Percentiles rank a stretch among this genome's conserved stretches.
Conservation (phyloP, 2,329 filamentous ascomycete species). For the Microcyclospora pomicola region DNA sequence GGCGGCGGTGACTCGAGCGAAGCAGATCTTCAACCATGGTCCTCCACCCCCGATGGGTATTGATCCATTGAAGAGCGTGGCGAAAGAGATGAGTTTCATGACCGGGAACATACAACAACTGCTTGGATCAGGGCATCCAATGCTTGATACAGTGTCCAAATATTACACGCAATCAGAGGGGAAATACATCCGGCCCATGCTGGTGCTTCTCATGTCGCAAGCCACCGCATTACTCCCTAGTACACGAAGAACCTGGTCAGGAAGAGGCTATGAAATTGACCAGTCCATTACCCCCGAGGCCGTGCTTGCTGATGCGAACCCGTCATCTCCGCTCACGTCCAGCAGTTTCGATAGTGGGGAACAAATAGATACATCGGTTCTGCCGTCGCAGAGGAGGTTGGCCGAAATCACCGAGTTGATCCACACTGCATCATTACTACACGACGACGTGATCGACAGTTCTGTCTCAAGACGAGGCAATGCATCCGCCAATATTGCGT, state of each 20-base stretch:
- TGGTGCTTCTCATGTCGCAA: conserved; percentile 91
- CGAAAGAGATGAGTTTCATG: conserved; percentile 92
- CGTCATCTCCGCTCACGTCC: conserved; percentile 45
- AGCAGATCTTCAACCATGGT: conserved; percentile 57
- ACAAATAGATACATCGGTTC: conserved; percentile 49
- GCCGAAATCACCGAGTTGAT: conserved; percentile 97
- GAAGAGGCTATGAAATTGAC: conserved; percentile 36
- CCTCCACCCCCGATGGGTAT: conserved; percentile 57
- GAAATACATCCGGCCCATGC: conserved; percentile 87
- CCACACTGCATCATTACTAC: conserved; percentile 87
- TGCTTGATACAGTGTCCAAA: conserved; percentile 87
- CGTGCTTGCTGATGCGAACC: conserved; percentile 71
- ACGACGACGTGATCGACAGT: conserved; percentile 97
- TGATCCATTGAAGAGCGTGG: conserved; percentile 79
- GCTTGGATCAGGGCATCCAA: conserved; percentile 87
- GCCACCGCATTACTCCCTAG: conserved; percentile 74
- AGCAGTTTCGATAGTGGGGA: conserved; percentile 32
- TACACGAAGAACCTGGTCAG: conserved; percentile 28
- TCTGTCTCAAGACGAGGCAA: conserved; percentile 71
- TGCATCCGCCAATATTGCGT: conserved; percentile 82
- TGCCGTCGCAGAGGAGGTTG: conserved; percentile 82
- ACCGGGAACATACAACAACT: conserved; percentile 87
- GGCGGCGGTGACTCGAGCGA: conserved; percentile 53
- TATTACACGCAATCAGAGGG: conserved; percentile 96
- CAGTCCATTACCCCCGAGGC: conserved; percentile 44